These are phyloP conservation scores for Carex myosuroides DNA, from an alignment of 176 grass and related monocot species.

Conservation along the genomic window DNA sequence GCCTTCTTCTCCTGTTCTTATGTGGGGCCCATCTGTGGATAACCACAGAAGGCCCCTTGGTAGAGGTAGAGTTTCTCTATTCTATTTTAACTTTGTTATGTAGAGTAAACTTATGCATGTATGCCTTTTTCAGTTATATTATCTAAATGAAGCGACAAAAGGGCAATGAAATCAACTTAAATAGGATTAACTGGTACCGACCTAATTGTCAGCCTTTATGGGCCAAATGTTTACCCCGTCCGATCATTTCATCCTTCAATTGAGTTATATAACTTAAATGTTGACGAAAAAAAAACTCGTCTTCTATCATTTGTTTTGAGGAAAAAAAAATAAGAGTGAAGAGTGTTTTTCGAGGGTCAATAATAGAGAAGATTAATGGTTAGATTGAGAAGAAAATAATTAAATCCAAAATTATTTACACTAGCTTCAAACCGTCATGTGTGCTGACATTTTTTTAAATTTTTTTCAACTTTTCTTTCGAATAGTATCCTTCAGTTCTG, in stretches of 20 bases:
- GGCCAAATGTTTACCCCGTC: neutral
- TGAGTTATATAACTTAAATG: neutral
- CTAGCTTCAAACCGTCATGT: neutral
- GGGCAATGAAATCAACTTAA: neutral
- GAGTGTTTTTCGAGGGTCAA: neutral
- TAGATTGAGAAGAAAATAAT: neutral
- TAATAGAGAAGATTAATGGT: neutral
- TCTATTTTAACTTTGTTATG: neutral
- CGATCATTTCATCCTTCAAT: neutral
- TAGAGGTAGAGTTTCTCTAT: conserved; percentile 30
- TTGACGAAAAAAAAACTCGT: neutral
- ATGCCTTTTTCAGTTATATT: neutral
- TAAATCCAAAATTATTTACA: neutral
- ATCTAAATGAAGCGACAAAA: neutral
- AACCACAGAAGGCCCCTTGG: conserved; percentile 17
- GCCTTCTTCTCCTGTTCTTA: neutral
- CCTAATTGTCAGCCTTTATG: neutral
- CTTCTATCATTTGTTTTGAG: neutral
- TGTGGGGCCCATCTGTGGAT: conserved; percentile 12
- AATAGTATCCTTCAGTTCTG: conserved; percentile 51
- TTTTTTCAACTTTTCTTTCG: conserved; percentile 21
- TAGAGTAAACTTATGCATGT: neutral
- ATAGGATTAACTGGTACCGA: neutral
- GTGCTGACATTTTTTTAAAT: neutral
- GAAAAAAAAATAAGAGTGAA: neutral